Conservation (phyloP, 345 rosid genomes). For the Schrenkiella parvula region DNA sequence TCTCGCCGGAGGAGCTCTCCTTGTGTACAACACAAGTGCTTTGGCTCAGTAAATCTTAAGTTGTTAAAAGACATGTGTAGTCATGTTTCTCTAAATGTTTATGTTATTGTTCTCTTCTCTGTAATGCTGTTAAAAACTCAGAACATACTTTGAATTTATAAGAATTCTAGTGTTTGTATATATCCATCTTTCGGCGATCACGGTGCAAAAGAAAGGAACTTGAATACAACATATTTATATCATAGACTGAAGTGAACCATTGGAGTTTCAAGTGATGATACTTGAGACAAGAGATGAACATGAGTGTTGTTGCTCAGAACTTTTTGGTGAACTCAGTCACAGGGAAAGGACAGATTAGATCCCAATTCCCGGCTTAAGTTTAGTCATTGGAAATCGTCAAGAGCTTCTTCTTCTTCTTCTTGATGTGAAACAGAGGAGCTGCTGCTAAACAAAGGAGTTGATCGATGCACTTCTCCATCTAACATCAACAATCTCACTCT, state of each 20-base stretch:
- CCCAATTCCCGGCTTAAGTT: neutral
- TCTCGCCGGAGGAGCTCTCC: conserved; percentile 88
- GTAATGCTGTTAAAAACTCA: conserved; percentile 8
- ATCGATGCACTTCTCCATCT: conserved; percentile 48
- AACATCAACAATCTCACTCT: conserved; percentile 52
- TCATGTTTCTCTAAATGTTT: neutral
- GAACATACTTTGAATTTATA: conserved; percentile 18
- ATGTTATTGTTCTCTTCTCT: neutral
- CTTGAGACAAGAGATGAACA: neutral
- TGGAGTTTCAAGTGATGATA: neutral
- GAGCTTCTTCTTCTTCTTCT: conserved; percentile 35
- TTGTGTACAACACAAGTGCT: conserved; percentile 97
- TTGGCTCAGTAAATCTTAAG: conserved; percentile 55
- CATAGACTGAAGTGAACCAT: neutral
- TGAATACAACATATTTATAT: neutral
- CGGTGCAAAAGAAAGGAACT: neutral
- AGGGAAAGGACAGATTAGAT: neutral
- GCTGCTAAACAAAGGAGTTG: conserved; percentile 34
- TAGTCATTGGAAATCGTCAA: conserved; percentile 41
- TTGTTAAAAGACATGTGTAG: neutral
- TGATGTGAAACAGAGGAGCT: conserved; percentile 31
- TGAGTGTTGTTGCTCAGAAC: neutral
- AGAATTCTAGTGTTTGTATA: conserved; percentile 19
- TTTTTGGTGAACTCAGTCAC: neutral
- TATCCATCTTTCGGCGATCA: neutral